Evolutionary conservation across 495 filamentous ascomycete genomes (phyloP), one percentile per base, ranked within the genome.

Genomic region (Podospora bellae-mahoneyi): DNA sequence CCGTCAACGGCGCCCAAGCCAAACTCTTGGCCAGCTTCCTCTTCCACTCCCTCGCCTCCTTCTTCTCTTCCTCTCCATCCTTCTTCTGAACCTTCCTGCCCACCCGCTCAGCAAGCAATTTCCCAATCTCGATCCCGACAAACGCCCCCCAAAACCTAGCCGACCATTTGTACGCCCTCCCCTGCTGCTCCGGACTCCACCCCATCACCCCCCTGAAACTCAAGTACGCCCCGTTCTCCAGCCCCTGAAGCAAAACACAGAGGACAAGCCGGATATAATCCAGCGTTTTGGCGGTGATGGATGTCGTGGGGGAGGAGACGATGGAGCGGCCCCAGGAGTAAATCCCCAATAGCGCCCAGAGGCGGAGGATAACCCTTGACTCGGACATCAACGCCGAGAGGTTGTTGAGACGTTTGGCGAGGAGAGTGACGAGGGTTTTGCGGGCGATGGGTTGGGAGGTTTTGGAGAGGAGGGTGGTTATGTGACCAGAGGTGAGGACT

Each of bases 211-310:
- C 86, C 71, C 92, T 91, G 23, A 79, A 75, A 5, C 89, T 85
- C 9, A 98, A 84, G 79, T 91, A 97, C 9, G 89, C 90, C 5
- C 83, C 87, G 77, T 97, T 97, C 82, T 98, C 94, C 34, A 96
- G 84, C 10, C 83, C 75, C 78, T 97, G 94, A 81, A 90, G 93
- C 4, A 83, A 70, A 16, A 89, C 75, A 76, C 89, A 90, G 19
- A 84, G 83, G 10, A 82, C 60, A 9, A 97, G 84, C 73, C 96
- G 92, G n/a, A 86, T 77, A 72, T 85, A 86, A 15, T 86, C 86
- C 20, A 97, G 75, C 19, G 72, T 79, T 72, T 65, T 86, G 68
- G 56, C 84, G 60, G 58, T 66, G 74, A 71, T 87, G 80, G 0
- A 75, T 55, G 53, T 69, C 56, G 56, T 26, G 4, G 65, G 53